Evolutionary conservation across 768 basidiomycete species (phyloP), one percentile per base, ranked within the genome.

Genomic region (Pisolithus sp.): DNA sequence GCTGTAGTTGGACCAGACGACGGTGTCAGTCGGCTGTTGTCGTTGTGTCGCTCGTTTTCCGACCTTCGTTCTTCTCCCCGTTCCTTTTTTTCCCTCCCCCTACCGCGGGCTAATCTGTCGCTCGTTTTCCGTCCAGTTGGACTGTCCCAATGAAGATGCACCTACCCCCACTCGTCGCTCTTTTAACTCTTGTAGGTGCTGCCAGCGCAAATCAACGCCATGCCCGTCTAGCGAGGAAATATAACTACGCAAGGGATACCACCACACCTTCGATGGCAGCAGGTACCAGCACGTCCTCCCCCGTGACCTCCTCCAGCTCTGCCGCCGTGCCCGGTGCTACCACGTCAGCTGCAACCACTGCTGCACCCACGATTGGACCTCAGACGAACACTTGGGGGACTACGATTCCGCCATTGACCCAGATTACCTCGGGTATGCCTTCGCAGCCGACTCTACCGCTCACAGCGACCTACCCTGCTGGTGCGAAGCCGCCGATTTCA

Each of bases 381-480:
- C 26, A 54, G 50, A 38, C 57, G 62, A 17, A 30, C 48, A 52
- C 51, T 61, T 46, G 28, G 47, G 74, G 69, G 18, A 76, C 80
- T 2, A 62, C 67, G 5, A 73, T 84, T 28, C 86, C 83, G 15
- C 77, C 85, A 5, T 68, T 89, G 43, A 75, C 69, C 21, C 70
- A 68, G 48, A 80, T 89, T 46, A 80, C 76, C 1, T 77, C 76
- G 34, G 85, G 84, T 49, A 86, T 86, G 82, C 68, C 84, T 5
- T 68, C 77, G 6, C 72, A 73, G 6, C 54, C 77, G 3, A 74
- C 79, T 0, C 71, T 77, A 1, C 62, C 78, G 1, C 69, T 80
- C 17, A 71, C 80, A 4, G 64, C 78, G 3, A 82, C 82, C 0
- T 86, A 70, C 58, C 34, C 77, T 0, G 66, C 82, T 39, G 89